A percentile compares a stretch with the other conserved stretches of the same genome.
These are phyloP conservation scores for Rhizophora mangle DNA, from an alignment of 345 rosid species.

Conservation along the genomic window DNA sequence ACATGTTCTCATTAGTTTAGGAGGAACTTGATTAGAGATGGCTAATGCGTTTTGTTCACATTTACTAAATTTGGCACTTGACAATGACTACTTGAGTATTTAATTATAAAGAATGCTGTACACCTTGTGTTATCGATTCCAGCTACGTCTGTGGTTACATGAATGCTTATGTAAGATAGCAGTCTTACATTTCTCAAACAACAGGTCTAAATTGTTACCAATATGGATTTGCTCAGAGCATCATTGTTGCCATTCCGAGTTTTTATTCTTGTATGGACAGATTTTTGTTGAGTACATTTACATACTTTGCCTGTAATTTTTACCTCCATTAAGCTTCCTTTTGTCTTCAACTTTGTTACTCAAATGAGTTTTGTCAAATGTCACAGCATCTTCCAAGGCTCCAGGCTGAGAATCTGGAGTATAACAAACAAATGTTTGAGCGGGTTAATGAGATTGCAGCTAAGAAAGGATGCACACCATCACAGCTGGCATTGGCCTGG, in stretches of 20 bases:
- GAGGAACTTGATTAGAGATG: too few species aligned
- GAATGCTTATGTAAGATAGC: too few species aligned
- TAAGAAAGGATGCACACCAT: slow-evolving; percentile 53
- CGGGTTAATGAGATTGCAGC: slow-evolving; percentile 41
- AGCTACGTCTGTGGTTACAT: too few species aligned
- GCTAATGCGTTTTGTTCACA: too few species aligned
- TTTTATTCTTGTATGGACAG: neutral
- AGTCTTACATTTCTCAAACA: neutral
- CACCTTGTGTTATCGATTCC: too few species aligned
- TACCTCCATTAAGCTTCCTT: neutral
- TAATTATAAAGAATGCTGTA: too few species aligned
- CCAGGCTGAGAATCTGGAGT: slow-evolving; percentile 53
- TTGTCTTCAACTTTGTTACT: neutral
- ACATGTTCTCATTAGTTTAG: too few species aligned
- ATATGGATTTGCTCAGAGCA: neutral
- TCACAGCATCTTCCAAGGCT: slow-evolving; percentile 54
- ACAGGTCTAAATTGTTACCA: neutral
- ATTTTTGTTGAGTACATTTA: neutral
- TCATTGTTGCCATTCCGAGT: neutral
- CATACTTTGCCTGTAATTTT: neutral
- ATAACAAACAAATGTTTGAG: slow-evolving; percentile 41
- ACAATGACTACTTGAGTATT: too few species aligned
- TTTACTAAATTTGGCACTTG: too few species aligned
- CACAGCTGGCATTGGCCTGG: slow-evolving; percentile 80
- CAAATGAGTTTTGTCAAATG: neutral